phyloP scores from a whole-genome alignment of 1,284 basidiomycete species.

The Trichosporon sp. region DNA sequence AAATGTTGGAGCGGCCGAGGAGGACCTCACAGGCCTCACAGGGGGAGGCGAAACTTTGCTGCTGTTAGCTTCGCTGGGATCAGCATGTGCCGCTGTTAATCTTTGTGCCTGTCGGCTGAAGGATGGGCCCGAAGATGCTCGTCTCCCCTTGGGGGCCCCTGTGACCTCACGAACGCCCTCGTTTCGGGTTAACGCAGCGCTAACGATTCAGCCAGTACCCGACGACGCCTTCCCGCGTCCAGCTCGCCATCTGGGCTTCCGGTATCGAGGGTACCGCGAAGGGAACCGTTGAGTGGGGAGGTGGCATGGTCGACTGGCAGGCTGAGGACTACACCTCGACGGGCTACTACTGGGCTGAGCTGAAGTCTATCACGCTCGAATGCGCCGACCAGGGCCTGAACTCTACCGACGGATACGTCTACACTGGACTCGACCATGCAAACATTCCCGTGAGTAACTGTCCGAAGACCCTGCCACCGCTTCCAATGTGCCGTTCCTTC shows the following conservation, averaged over 20 bases:
- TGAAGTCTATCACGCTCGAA: conserved; percentile 31
- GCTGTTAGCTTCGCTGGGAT: no score
- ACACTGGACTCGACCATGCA: conserved; percentile 23
- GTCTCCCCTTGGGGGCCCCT: no score
- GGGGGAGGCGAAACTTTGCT: no score
- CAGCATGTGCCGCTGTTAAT: no score
- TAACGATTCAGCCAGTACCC: conserved; percentile 55
- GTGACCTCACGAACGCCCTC: neutral
- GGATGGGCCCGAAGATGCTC: no score
- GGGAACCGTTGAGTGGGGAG: conserved; percentile 70
- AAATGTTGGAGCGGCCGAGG: no score
- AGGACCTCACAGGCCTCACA: no score
- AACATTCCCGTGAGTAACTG: conserved; percentile 31
- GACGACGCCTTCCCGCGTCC: conserved; percentile 67
- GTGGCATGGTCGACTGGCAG: conserved; percentile 69
- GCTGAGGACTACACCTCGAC: conserved; percentile 63
- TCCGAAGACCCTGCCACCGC: no score
- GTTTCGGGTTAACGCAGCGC: neutral
- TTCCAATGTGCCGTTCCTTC: neutral
- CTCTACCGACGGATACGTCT: conserved; percentile 31
- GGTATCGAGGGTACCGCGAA: conserved; percentile 58
- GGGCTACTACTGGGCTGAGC: conserved; percentile 40
- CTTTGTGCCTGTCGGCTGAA: neutral
- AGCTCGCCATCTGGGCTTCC: conserved; percentile 74
- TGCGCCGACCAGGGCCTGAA: conserved; percentile 25